Evolutionary conservation across 495 filamentous ascomycete species (phyloP), one percentile per base, ranked within the genome.

Genomic region (Hyaloscypha bicolor): DNA sequence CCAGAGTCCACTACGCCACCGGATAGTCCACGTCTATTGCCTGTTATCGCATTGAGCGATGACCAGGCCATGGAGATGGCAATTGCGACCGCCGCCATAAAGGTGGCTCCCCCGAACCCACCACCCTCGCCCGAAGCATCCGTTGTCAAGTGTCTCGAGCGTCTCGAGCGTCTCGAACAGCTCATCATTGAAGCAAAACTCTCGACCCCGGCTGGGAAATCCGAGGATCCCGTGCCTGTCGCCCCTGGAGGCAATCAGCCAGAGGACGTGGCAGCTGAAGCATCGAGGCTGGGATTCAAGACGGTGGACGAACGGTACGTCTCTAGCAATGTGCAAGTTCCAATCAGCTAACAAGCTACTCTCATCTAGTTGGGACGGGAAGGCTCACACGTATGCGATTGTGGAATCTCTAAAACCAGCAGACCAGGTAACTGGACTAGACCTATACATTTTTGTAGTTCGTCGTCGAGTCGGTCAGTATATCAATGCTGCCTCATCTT

Each of bases 381-480:
- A 85, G 16, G 90, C 90, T 63, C 88, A 92, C 72, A 88, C 91
- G 69, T 94, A 90, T 77, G 91, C 90, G 75, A 83, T 92, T 42
- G 90, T 25, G 25, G 25, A 25, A 25, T 25, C 25, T 25, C 25
- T 25, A 2, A 25, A 2, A 25, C 25, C 25, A 25, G 25, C 2
- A 25, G 25, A 25, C 25, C 25, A 25, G 25, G 25, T 25, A 25
- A 25, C 25, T 25, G 25, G 25, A 25, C 25, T 25, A 25, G 25
- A 25, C 25, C 25, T 1, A 25, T 25, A 25, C 25, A 2, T 25
- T 25, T 25, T 25, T 2, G 25, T 25, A 25, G 25, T 25, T 25
- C 25, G 25, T 25, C 25, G 25, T 2, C 25, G 25, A 25, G 25
- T 25, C 25, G 25, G 25, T 25, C 25, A 25, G 25, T 25, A 25